Evolutionary conservation across 176 grass and related monocot genomes (phyloP), one percentile per base, ranked within the genome.

Genomic region (Bromus sterilis): DNA sequence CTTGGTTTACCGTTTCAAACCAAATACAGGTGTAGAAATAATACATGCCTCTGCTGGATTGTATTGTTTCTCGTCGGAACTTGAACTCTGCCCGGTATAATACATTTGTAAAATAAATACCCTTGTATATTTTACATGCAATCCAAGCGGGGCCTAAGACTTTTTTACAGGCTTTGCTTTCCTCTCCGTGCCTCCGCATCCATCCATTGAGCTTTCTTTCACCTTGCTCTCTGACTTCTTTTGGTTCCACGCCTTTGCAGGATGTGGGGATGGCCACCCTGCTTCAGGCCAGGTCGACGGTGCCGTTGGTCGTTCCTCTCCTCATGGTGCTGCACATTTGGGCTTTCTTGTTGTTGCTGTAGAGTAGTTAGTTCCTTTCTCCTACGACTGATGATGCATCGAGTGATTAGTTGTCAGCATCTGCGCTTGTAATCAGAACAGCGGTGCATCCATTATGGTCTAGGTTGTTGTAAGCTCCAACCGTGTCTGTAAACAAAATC

Each of bases 261-360:
- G 78, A 65, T n/a, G 64, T 82, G 43, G 87, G 78, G 72, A 82
- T 78, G 78, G 87, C 64, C n/a, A n/a, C 83, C 28, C 56, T 26
- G 73, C 78, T 65, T 81, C 42, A 63, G 58, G 34, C 57, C 64
- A 71, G 26, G 28, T n/a, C n/a, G n/a, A 26, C 33, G 72, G 72
- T 72, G 72, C 78, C 51, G 28, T 35, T 78, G 15, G 71, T 41
- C 37, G 24, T 71, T 76, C 83, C 78, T 30, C 78, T 77, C 16
- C 6, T 57, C 51, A 56, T 89, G 21, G 42, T 39, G 83, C 10
- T 85, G n/a, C 78, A 34, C 31, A 53, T 77, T 34, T 5, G 20
- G 41, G 25, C 76, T 41, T 72, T 85, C 8, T 18, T 21, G 53
- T 59, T 15, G 40, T 41, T 2, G 28, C 41, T n/a, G 18, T 15